A percentile compares a stretch with the other conserved stretches of the same genome.
Evolutionary conservation across 805 yeast genomes (phyloP).

Genomic region (Metschnikowia continentalis): DNA sequence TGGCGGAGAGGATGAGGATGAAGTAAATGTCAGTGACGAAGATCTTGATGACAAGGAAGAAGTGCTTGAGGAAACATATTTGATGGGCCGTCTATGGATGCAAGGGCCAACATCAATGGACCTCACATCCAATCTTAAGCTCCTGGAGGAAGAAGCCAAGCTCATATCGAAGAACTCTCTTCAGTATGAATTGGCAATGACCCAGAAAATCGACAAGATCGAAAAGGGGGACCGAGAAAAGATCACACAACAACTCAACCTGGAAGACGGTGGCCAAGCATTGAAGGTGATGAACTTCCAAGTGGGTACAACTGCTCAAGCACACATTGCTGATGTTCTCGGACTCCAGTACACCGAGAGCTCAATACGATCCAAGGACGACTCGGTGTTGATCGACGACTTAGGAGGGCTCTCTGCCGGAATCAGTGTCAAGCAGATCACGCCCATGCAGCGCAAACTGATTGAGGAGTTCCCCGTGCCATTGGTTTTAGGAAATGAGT

Average conservation of each 20-base stretch:
- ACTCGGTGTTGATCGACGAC: slow-evolving; percentile 9
- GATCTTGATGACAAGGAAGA: slow-evolving; percentile 44
- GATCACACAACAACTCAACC: slow-evolving; percentile 2
- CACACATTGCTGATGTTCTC: not conserved
- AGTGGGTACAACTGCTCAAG: slow-evolving; percentile 1
- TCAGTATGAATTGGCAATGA: not conserved
- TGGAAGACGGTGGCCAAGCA: slow-evolving; percentile 8
- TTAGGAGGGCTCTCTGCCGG: slow-evolving; percentile 14
- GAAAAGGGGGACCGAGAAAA: slow-evolving; percentile 18
- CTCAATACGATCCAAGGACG: slow-evolving; percentile 13
- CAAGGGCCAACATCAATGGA: slow-evolving; percentile 76
- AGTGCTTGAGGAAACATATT: slow-evolving; percentile 51
- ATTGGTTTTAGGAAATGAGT: slow-evolving; percentile 47
- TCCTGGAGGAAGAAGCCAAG: slow-evolving; percentile 7
- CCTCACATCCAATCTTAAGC: slow-evolving; percentile 24
- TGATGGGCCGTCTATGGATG: slow-evolving; percentile 83
- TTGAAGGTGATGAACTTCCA: slow-evolving; percentile 24
- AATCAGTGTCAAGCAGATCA: slow-evolving; percentile 18
- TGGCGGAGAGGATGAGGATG: slow-evolving; percentile 34
- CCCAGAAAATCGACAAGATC: slow-evolving; percentile 6
- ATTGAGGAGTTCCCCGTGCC: slow-evolving; percentile 64
- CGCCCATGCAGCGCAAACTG: slow-evolving; percentile 52
- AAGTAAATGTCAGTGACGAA: slow-evolving; percentile 31
- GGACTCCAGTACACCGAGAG: slow-evolving; percentile 9
- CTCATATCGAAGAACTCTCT: slow-evolving; percentile 12